phyloP scores from a whole-genome alignment of 306 rosid genomes.

The Ceratonia siliqua region DNA sequence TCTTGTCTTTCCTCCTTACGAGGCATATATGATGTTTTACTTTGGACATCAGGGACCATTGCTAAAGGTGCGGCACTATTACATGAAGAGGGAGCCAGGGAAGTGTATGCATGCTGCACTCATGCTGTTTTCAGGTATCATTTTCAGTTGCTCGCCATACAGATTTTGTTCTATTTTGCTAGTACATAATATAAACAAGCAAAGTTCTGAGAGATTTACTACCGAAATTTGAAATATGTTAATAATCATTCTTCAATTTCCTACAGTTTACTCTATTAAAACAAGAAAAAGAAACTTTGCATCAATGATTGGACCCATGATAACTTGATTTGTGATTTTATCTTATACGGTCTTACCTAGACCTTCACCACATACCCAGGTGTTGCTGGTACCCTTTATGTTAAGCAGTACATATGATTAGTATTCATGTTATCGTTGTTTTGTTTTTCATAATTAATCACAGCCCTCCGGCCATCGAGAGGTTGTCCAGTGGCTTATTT shows the following conservation, averaged over 20 bases:
- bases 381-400: slow-evolving; percentile 3
- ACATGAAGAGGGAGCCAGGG: slow-evolving; percentile 95
- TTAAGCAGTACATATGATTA: background rate
- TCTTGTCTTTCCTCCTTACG: slow-evolving; percentile 11
- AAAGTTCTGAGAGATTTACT: background rate
- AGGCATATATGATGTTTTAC: background rate
- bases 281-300: no score
- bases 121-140: slow-evolving; percentile 93
- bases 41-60: slow-evolving; percentile 68
- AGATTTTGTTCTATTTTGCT: slow-evolving; percentile 7
- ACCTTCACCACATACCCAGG: background rate
- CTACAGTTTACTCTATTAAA: no score
- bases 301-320: no score
- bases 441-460: slow-evolving; percentile 19
- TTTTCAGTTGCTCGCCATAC: background rate
- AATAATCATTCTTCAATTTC: background rate
- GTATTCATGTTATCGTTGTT: background rate
- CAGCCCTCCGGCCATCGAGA: slow-evolving; percentile 95
- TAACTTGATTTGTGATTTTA: background rate
- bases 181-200: background rate
- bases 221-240: background rate
- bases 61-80: slow-evolving; percentile 90
- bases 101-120: slow-evolving; percentile 95
- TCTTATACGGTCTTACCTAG: background rate
- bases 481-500: slow-evolving; percentile 83